Conservation (phyloP, 2,329 filamentous ascomycete species). For the Calonectria honghensis region DNA sequence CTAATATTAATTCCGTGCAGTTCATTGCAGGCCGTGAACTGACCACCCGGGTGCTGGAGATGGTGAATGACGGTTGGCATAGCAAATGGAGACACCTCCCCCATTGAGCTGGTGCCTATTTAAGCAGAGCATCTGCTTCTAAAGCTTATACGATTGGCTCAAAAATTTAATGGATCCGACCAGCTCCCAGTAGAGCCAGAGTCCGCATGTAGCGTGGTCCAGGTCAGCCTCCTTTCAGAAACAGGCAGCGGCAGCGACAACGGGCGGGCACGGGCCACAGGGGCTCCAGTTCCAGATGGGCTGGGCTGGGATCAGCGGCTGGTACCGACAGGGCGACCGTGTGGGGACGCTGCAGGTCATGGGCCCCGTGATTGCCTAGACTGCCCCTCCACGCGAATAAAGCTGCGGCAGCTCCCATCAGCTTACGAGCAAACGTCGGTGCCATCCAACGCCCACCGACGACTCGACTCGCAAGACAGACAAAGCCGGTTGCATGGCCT, state of each 20-base stretch:
- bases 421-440: constrained; percentile 6
- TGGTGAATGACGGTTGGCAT: not conserved
- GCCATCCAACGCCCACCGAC: not conserved
- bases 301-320: constrained; percentile 12
- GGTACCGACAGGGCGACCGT: not conserved
- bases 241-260: constrained; percentile 5
- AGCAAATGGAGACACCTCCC: not conserved
- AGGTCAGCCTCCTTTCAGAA: not conserved
- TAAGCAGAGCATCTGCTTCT: not conserved
- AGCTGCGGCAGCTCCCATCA: constrained; percentile 19
- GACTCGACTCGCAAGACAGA: not conserved
- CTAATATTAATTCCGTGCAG: too few species aligned
- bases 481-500: not conserved
- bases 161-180: not conserved
- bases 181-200: not conserved
- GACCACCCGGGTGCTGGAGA: not conserved
- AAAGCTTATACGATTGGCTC: not conserved
- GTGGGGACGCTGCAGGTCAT: constrained; percentile 13
- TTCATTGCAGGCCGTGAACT: not conserved
- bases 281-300: not conserved
- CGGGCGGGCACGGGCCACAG: not conserved
- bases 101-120: not conserved
- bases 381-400: constrained; percentile 19
- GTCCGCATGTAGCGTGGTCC: not conserved
- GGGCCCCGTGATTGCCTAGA: constrained; percentile 18